phyloP scores from a whole-genome alignment of 2,329 filamentous ascomycete species.

The Colletotrichum spaethianum region DNA sequence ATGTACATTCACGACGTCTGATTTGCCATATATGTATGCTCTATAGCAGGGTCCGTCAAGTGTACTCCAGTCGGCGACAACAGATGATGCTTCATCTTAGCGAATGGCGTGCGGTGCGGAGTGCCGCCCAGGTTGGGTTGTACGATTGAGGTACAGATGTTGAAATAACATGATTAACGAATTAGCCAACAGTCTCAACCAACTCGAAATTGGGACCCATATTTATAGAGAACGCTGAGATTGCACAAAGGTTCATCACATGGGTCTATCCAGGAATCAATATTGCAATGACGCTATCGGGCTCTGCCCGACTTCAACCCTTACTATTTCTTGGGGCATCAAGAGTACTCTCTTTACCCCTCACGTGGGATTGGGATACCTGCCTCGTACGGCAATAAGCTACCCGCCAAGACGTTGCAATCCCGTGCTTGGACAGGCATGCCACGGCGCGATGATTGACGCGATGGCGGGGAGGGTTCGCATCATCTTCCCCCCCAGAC shows the following conservation, averaged over 20 bases:
- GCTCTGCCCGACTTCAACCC: background rate
- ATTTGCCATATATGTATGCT: too few species aligned
- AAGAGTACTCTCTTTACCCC: background rate
- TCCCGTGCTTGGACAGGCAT: background rate
- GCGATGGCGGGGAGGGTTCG: conserved; percentile 21
- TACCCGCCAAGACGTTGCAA: conserved; percentile 15
- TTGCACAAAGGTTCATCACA: background rate
- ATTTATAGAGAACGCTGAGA: background rate
- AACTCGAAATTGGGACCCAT: background rate
- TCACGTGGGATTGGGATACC: background rate
- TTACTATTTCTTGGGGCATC: background rate
- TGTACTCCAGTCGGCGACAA: too few species aligned
- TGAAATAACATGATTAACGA: background rate
- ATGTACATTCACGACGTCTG: too few species aligned
- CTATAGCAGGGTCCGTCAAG: too few species aligned
- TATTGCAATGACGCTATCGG: background rate
- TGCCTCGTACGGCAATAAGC: conserved; percentile 11
- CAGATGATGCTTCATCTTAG: conserved; percentile 4
- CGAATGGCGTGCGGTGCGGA: background rate
- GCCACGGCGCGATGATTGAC: conserved; percentile 18
- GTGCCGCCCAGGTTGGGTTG: background rate
- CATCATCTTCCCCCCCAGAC: background rate
- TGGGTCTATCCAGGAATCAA: background rate
- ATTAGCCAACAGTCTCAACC: background rate
- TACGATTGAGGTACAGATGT: background rate